Conservation (phyloP, 192 early-diverging fungal species). For the Phlyctochytrium arcticum region DNA sequence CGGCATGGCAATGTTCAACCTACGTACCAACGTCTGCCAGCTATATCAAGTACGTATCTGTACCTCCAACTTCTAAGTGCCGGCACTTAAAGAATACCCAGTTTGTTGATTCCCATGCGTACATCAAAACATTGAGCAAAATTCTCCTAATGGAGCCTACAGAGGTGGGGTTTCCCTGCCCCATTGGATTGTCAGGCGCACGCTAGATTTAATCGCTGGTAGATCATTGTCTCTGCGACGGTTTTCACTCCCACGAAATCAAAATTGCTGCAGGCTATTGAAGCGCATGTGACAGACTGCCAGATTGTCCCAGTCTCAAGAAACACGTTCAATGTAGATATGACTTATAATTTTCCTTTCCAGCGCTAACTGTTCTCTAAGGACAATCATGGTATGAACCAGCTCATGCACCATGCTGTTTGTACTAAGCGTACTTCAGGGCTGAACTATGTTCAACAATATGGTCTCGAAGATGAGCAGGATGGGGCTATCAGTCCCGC, state of each 20-base stretch:
- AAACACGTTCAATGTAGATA: conserved; percentile 53
- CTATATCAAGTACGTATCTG: conserved; percentile 51
- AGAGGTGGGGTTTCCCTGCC: conserved; percentile 49
- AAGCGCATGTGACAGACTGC: conserved; percentile 34
- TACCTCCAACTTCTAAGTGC: not conserved
- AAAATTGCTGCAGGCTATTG: conserved; percentile 49
- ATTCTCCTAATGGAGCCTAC: conserved; percentile 52
- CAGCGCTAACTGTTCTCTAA: too few species aligned
- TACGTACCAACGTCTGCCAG: conserved; percentile 52
- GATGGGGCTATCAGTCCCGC: too few species aligned
- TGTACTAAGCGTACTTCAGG: too few species aligned
- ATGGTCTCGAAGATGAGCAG: too few species aligned
- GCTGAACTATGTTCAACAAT: too few species aligned
- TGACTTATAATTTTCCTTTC: too few species aligned
- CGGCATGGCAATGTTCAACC: conserved; percentile 58
- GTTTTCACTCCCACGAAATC: conserved; percentile 46
- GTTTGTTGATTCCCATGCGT: conserved; percentile 64
- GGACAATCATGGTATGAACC: conserved; percentile 13
- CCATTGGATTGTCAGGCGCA: not conserved
- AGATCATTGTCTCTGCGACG: conserved; percentile 53
- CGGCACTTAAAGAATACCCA: conserved; percentile 3
- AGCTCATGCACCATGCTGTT: too few species aligned
- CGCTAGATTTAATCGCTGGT: not conserved
- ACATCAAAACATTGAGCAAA: conserved; percentile 57
- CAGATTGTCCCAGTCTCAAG: conserved; percentile 48